Percentiles rank a stretch among this genome's conserved stretches.
Evolutionary conservation across 345 rosid species (phyloP).

Genomic region (Fremontodendron californicum): DNA sequence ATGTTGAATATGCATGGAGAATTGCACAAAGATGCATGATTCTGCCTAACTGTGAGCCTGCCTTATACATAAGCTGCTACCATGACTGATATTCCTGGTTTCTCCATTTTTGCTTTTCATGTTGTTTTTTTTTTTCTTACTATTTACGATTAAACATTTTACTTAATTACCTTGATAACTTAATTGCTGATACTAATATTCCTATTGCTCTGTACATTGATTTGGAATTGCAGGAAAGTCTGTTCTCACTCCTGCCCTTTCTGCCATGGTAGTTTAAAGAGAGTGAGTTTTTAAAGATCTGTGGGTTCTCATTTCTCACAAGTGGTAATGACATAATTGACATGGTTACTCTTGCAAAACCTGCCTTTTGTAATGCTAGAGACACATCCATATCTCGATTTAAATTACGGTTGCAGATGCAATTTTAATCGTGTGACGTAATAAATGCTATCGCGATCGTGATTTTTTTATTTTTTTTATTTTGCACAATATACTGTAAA

Average conservation of each 20-base stretch:
- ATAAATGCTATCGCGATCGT: too few species aligned
- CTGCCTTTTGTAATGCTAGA: constrained; percentile 43
- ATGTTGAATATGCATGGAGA: constrained; percentile 77
- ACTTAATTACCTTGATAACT: not conserved
- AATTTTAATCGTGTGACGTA: too few species aligned
- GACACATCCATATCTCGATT: constrained; percentile 36
- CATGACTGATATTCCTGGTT: constrained; percentile 50
- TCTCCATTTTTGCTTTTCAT: not conserved
- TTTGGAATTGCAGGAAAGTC: constrained; percentile 41
- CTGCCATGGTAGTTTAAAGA: constrained; percentile 33
- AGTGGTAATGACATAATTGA: constrained; percentile 39
- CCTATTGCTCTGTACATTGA: not conserved
- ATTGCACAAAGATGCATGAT: constrained; percentile 40
- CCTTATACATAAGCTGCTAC: constrained; percentile 59
- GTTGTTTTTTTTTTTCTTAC: not conserved
- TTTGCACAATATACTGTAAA: too few species aligned
- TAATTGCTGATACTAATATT: too few species aligned
- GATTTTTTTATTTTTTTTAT: too few species aligned
- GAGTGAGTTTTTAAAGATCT: constrained; percentile 44
- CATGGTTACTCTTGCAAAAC: constrained; percentile 36
- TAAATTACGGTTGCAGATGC: too few species aligned
- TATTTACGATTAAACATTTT: not conserved
- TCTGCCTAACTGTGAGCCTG: constrained; percentile 60
- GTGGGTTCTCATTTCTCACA: constrained; percentile 58
- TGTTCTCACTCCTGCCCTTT: constrained; percentile 72